These are phyloP conservation scores for Rhodotorula toruloides DNA, from an alignment of 768 basidiomycete species.

Conservation along the genomic window DNA sequence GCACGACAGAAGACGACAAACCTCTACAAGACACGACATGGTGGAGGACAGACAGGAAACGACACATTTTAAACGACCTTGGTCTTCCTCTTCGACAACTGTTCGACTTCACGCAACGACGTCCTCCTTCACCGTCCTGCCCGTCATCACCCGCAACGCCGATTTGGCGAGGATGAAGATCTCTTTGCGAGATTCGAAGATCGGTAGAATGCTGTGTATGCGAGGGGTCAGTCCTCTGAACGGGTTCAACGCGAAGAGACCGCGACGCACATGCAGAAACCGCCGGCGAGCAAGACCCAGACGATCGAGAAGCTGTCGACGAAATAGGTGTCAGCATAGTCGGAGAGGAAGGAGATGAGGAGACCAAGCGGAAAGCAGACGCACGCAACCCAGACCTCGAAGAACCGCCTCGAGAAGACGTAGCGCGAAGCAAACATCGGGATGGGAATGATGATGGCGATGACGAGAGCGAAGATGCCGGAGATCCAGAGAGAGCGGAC, in stretches of 20 bases:
- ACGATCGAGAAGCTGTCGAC: not conserved
- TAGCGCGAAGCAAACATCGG: constrained; percentile 66
- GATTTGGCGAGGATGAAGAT: constrained; percentile 53
- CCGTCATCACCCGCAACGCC: not conserved
- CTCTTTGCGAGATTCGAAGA: constrained; percentile 74
- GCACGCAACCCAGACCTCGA: constrained; percentile 68
- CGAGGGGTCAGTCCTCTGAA: constrained; percentile 50
- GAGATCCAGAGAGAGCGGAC: constrained; percentile 22
- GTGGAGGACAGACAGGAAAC: no score
- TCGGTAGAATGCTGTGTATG: constrained; percentile 73
- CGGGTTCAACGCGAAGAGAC: constrained; percentile 9
- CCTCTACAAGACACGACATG: no score
- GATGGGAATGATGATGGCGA: constrained; percentile 26
- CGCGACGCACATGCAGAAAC: constrained; percentile 12
- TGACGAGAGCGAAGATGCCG: constrained; percentile 35
- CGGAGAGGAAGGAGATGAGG: constrained; percentile 11
- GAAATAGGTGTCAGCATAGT: not conserved
- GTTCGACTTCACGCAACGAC: constrained; percentile 7
- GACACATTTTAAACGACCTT: no score
- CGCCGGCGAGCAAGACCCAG: constrained; percentile 22
- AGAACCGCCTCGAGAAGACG: constrained; percentile 60
- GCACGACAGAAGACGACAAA: no score
- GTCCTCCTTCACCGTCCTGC: not conserved
- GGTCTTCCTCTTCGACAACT: no score
- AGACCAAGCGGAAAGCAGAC: constrained; percentile 45